These are phyloP conservation scores for Dictyostelium citrinum DNA, from an alignment of 78 protist species.

Conservation along the genomic window DNA sequence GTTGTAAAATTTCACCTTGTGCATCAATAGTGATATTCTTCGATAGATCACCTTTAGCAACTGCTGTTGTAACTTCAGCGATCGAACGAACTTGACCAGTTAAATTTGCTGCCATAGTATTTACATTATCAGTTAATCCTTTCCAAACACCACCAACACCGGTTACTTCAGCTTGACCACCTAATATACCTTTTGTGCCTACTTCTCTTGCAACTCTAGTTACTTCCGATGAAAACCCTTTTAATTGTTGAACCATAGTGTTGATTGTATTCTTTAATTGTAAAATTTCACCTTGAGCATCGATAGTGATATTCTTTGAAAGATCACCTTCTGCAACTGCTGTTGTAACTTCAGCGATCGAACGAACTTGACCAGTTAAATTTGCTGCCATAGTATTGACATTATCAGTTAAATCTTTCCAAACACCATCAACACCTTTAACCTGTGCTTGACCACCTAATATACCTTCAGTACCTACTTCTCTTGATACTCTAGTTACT, in stretches of 20 bases:
- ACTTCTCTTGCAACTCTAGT: slow-evolving; percentile 68
- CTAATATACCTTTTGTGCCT: slow-evolving; percentile 77
- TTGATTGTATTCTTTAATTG: slow-evolving; percentile 60
- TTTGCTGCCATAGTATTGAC: slow-evolving; percentile 84
- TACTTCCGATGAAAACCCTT: slow-evolving; percentile 57
- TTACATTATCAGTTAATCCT: slow-evolving; percentile 78
- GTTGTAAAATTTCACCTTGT: slow-evolving; percentile 71
- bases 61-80: slow-evolving; percentile 83
- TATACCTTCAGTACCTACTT: slow-evolving; percentile 81
- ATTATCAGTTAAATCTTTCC: slow-evolving; percentile 82
- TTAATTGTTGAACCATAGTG: slow-evolving; percentile 80
- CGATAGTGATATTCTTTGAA: slow-evolving; percentile 67
- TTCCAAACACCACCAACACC: slow-evolving; percentile 85
- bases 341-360: slow-evolving; percentile 78
- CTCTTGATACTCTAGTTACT: slow-evolving; percentile 76
- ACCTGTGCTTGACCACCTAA: slow-evolving; percentile 83
- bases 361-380: slow-evolving; percentile 77
- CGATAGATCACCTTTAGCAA: slow-evolving; percentile 73
- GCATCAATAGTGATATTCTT: slow-evolving; percentile 69
- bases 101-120: slow-evolving; percentile 78
- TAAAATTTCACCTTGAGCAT: slow-evolving; percentile 75
- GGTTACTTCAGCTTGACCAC: slow-evolving; percentile 77
- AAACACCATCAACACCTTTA: slow-evolving; percentile 69
- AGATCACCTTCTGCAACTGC: slow-evolving; percentile 76
- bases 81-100: slow-evolving; percentile 78